These are phyloP conservation scores for Podospora pseudoanserina DNA, from an alignment of 495 filamentous ascomycete genomes.

Conservation along the genomic window DNA sequence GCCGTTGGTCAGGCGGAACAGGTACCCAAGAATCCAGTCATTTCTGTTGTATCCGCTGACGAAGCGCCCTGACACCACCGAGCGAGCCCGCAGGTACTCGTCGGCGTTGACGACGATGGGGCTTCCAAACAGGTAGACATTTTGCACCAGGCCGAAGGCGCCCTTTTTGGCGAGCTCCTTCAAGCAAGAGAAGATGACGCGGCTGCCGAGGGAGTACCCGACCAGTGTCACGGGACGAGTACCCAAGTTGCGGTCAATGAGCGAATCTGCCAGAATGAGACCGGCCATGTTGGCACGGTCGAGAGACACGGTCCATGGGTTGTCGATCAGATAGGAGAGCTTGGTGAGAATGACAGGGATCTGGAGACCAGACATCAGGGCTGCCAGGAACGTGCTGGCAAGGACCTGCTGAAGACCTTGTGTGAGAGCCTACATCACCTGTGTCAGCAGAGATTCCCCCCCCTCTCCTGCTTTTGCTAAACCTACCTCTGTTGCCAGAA, in stretches of 20 bases:
- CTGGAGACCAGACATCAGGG: conserved; percentile 91
- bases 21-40: conserved; percentile 97
- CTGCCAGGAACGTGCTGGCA: conserved; percentile 80
- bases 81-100: conserved; percentile 76
- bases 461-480: background rate
- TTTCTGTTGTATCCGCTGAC: conserved; percentile 92
- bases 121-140: conserved; percentile 91
- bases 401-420: conserved; percentile 95
- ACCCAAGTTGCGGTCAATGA: conserved; percentile 89
- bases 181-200: conserved; percentile 91
- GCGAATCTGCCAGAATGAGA: conserved; percentile 90
- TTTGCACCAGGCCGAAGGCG: conserved; percentile 90
- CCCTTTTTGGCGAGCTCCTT: conserved; percentile 80
- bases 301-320: conserved; percentile 93
- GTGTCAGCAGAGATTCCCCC: conserved; percentile 7
- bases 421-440: conserved; percentile 67
- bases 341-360: conserved; percentile 91
- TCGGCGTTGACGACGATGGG: conserved; percentile 90
- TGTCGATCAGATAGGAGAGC: conserved; percentile 94
- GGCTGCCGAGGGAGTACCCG: conserved; percentile 87
- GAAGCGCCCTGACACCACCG: conserved; percentile 83
- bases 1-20: conserved; percentile 91
- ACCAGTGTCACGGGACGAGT: conserved; percentile 92
- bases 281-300: conserved; percentile 84
- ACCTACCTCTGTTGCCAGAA: conserved; percentile 88